Percentiles rank a stretch among this genome's conserved stretches.
phyloP scores from a whole-genome alignment of 495 filamentous ascomycete genomes.

The Annulohypoxylon bovei region DNA sequence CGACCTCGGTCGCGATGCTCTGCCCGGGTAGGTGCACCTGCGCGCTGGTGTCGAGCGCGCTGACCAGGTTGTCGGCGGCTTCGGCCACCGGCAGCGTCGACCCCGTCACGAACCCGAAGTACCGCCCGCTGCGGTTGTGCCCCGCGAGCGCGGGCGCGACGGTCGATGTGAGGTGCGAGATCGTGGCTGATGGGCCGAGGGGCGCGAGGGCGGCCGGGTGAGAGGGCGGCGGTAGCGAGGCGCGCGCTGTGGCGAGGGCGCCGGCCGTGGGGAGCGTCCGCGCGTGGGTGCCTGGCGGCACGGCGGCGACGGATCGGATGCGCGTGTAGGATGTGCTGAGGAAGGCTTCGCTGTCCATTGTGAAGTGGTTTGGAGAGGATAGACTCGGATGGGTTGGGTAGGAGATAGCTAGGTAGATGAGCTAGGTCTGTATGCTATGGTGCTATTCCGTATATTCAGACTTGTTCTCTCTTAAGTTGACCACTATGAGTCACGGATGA shows the following conservation, averaged over 20 bases:
- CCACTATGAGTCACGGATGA: neutral
- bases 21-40: conserved; percentile 82
- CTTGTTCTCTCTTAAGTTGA: no score
- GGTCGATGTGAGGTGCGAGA: conserved; percentile 61
- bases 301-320: conserved; percentile 33
- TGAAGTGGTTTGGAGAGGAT: neutral
- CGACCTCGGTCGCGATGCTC: conserved; percentile 77
- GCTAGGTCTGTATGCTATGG: no score
- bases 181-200: conserved; percentile 39
- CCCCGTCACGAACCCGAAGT: conserved; percentile 92
- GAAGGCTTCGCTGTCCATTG: conserved; percentile 32
- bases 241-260: conserved; percentile 34
- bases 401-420: no score
- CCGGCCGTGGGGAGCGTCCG: conserved; percentile 35
- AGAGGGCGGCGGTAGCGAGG: conserved; percentile 42
- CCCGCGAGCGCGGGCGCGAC: conserved; percentile 74
- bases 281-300: conserved; percentile 11
- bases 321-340: conserved; percentile 25
- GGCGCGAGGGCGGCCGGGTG: conserved; percentile 27
- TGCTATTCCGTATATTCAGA: no score
- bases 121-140: conserved; percentile 68
- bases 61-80: conserved; percentile 85
- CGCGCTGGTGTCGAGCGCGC: conserved; percentile 83
- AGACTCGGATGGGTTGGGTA: neutral
- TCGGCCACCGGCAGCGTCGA: conserved; percentile 81